Evolutionary conservation across 805 yeast genomes (phyloP).

Genomic region (Lipomyces oligophaga): DNA sequence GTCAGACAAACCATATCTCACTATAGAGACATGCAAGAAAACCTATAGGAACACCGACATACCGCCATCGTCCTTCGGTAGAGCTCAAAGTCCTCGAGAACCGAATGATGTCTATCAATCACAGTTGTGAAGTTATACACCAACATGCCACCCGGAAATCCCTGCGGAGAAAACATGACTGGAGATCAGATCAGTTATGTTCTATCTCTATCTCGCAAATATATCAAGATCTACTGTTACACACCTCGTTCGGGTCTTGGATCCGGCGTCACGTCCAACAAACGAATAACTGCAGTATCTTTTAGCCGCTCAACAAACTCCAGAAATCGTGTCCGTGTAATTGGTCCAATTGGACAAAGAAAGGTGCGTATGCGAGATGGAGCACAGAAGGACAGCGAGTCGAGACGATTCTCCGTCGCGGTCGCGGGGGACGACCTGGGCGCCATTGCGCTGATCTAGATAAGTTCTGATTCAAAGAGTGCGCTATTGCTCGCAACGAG

Average conservation of each 20-base stretch:
- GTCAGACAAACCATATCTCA: neutral
- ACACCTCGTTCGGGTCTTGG: slow-evolving; percentile 42
- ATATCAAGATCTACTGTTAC: slow-evolving; percentile 7
- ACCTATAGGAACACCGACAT: no score
- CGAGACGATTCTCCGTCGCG: slow-evolving; percentile 19
- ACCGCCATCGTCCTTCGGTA: slow-evolving; percentile 71
- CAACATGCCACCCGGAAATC: slow-evolving; percentile 74
- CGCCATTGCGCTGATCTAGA: no score
- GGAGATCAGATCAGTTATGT: neutral
- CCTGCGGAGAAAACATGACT: slow-evolving; percentile 72
- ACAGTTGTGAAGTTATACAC: slow-evolving; percentile 53
- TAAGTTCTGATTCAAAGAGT: no score
- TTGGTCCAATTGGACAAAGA: slow-evolving; percentile 27
- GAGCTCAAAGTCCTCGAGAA: slow-evolving; percentile 86
- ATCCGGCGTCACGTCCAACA: slow-evolving; percentile 71
- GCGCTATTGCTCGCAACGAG: no score
- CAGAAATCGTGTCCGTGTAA: slow-evolving; percentile 23
- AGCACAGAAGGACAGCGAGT: slow-evolving; percentile 25
- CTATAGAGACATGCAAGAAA: no score
- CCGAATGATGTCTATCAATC: slow-evolving; percentile 53
- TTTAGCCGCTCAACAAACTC: slow-evolving; percentile 45
- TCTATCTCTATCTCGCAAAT: neutral
- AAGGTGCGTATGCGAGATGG: slow-evolving; percentile 29
- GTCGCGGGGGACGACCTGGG: no score
- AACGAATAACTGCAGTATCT: slow-evolving; percentile 57